Conservation (phyloP, 2,329 filamentous ascomycete species). For the Colletotrichum lini region DNA sequence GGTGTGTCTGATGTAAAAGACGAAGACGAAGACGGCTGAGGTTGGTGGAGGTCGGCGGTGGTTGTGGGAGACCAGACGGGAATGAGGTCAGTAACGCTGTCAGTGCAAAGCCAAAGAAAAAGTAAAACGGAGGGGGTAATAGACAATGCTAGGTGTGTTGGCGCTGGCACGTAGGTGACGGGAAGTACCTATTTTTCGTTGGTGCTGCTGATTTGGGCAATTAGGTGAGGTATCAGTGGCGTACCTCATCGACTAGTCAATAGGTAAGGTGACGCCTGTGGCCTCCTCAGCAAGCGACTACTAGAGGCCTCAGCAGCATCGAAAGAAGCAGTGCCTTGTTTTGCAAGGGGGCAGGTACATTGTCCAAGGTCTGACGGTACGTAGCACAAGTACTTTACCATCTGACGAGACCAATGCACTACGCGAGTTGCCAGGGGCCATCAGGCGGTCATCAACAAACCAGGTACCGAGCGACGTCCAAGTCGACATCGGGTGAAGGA, state of each 20-base stretch:
- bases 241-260: no score
- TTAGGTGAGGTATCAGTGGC: slow-evolving; percentile 1
- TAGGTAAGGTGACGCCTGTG: slow-evolving; percentile 29
- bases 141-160: slow-evolving; percentile 29
- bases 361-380: neutral
- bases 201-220: slow-evolving; percentile 1
- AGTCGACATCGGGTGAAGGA: neutral
- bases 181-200: slow-evolving; percentile 23
- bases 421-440: neutral
- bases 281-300: slow-evolving; percentile 29
- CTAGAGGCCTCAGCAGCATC: slow-evolving; percentile 29
- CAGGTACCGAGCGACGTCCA: slow-evolving; percentile 9
- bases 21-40: slow-evolving; percentile 36
- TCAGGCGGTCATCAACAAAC: neutral
- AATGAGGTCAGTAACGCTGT: slow-evolving; percentile 42
- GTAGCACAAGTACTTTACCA: neutral
- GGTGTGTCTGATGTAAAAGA: slow-evolving; percentile 41
- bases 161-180: slow-evolving; percentile 22
- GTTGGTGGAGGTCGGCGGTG: slow-evolving; percentile 11
- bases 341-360: slow-evolving; percentile 17
- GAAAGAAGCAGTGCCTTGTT: slow-evolving; percentile 25
- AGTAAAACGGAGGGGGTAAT: slow-evolving; percentile 11
- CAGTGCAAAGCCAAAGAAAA: slow-evolving; percentile 36
- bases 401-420: slow-evolving; percentile 8
- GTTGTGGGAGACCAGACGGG: slow-evolving; percentile 39